phyloP scores from a whole-genome alignment of 169 alveolate species.

The Perkinsus olseni region DNA sequence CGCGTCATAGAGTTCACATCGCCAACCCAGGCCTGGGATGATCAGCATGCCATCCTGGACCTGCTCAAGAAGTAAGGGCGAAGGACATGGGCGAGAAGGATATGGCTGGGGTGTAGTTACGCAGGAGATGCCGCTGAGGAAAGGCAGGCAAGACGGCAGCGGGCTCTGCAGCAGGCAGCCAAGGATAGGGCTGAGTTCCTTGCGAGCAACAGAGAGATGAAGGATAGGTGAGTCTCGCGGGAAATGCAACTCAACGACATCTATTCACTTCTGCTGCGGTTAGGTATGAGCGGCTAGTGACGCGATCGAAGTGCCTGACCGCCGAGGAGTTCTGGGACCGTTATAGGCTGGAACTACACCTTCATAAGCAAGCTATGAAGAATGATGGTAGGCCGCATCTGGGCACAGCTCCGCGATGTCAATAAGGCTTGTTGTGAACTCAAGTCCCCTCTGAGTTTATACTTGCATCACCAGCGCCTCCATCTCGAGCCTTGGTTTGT shows the following conservation, averaged over 20 bases:
- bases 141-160: neutral
- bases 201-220: neutral
- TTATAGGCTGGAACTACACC: neutral
- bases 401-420: too few species aligned
- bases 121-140: neutral
- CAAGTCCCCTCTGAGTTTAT: too few species aligned
- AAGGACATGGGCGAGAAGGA: neutral
- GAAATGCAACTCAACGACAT: too few species aligned
- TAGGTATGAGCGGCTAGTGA: neutral
- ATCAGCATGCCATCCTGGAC: neutral
- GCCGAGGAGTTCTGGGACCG: slow-evolving; percentile 3
- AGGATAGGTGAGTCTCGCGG: neutral
- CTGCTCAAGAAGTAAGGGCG: neutral
- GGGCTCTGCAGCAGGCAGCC: neutral
- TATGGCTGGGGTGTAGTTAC: neutral
- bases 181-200: neutral
- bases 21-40: neutral
- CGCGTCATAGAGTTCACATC: neutral
- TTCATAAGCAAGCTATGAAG: neutral
- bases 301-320: neutral
- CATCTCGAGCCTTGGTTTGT: too few species aligned
- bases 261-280: neutral
- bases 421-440: too few species aligned
- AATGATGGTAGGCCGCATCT: neutral
- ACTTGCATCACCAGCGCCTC: too few species aligned